A percentile compares a stretch with the other conserved stretches of the same genome.
phyloP scores from a whole-genome alignment of 106 monocot genomes.

The Dendrobium nobile region DNA sequence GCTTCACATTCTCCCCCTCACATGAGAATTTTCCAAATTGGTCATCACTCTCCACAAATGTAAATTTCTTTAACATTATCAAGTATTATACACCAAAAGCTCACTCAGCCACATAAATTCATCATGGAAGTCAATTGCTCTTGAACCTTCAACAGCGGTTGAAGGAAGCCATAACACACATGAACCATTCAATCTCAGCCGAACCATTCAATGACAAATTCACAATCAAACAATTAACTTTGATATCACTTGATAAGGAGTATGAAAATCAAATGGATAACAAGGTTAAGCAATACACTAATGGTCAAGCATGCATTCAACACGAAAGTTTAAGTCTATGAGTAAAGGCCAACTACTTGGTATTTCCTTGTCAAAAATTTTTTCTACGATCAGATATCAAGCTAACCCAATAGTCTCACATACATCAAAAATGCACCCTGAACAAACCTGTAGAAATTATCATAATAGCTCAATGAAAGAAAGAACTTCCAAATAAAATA shows the following conservation, averaged over 20 bases:
- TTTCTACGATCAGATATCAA: neutral
- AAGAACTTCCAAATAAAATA: neutral
- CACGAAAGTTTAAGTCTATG: neutral
- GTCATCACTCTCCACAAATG: neutral
- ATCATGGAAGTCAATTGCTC: neutral
- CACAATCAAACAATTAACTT: neutral
- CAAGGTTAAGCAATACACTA: neutral
- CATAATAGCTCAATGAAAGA: neutral
- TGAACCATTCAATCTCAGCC: neutral
- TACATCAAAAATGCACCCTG: too few species aligned
- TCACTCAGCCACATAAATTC: neutral
- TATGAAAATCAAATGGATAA: neutral
- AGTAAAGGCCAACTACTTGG: neutral
- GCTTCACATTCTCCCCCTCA: neutral
- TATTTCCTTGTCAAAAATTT: neutral
- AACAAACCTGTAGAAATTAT: neutral
- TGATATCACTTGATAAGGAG: neutral
- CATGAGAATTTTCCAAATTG: neutral
- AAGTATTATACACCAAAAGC: neutral
- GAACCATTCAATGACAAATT: neutral
- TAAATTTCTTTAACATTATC: neutral
- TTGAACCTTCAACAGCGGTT: neutral
- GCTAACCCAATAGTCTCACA: too few species aligned
- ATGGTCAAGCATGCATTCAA: neutral
- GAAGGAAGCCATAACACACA: neutral